Base-by-base conservation (phyloP, 1,284 basidiomycete species). In the Cryptococcus sp. region DNA sequence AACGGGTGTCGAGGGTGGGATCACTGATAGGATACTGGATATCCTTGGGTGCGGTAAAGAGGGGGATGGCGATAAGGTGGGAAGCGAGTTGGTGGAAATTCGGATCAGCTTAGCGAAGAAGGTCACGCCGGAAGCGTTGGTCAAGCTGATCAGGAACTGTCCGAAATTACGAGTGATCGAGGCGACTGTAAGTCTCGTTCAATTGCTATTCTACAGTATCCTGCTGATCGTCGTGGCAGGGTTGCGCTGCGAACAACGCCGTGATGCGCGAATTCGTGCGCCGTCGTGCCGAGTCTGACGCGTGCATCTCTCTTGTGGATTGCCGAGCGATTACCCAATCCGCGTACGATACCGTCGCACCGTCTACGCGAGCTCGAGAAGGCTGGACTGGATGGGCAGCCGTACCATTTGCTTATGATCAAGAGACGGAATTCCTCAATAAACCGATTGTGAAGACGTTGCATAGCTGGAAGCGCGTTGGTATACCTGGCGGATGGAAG, bases 381-480 rank as follows among this genome's bases (percentile, higher is more conserved):
- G 91, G 90, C 1, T 89, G 86, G 84, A 81, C 85, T 37, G 82
- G 84, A 16, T 87, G 86, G 74, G 85, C 85, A 29, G 86, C 88
- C 13, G 55, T 57, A 3, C 71, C 72, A 17, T 73, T 79, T 46
- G 58, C 50, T 3, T 79, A 78, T 62, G 52, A 62, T 41, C 37
- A 39, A 7, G 50, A 52, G 22, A 17, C 22, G 17, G 66, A 70
- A 47, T 29, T 54, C 40, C 38, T 89, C 60, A 81, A 83, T 65
- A 75, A 69, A 61, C 80, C 86, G n/a, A 86, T 93, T 10, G 68
- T 93, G 61, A 92, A 91, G 83, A 87, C 87, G 34, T 93, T 91
- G 71, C 89, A 89, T 78, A 86, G 86, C 52, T 93, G 91, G 91
- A 87, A 89, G 79, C 86, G 83, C 16, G 89, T 92, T 23, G 89